phyloP scores from a whole-genome alignment of 164 flowering plant species.

The Hamamelis virginiana region DNA sequence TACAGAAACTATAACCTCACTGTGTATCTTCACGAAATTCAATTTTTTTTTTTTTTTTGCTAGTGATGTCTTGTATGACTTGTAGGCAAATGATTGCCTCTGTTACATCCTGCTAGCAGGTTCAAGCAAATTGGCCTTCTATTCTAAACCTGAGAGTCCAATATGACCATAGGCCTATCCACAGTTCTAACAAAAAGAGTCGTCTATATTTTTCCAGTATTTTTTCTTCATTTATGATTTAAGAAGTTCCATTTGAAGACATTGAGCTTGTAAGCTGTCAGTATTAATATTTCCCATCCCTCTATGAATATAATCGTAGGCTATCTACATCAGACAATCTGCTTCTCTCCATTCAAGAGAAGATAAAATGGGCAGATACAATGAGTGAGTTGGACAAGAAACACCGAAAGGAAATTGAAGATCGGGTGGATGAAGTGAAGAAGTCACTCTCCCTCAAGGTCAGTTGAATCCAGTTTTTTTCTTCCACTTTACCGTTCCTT shows the following conservation, averaged over 20 bases:
- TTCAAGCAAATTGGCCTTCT: neutral
- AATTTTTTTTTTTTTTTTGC: neutral
- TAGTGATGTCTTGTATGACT: neutral
- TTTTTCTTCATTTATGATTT: neutral
- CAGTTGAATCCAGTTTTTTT: conserved; percentile 38
- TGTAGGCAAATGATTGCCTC: neutral
- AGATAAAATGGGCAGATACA: conserved; percentile 93
- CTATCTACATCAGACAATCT: conserved; percentile 79
- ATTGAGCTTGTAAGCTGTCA: neutral
- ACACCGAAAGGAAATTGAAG: conserved; percentile 77
- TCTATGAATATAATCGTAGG: conserved; percentile 39
- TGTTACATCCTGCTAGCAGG: neutral
- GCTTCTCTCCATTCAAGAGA: conserved; percentile 83
- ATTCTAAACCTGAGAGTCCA: neutral
- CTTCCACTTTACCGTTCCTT: neutral
- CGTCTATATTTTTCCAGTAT: too few species aligned
- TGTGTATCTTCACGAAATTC: neutral
- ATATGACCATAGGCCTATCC: neutral
- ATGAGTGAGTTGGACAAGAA: conserved; percentile 80
- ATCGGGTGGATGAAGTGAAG: conserved; percentile 73
- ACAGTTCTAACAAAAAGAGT: too few species aligned
- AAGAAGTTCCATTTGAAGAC: neutral
- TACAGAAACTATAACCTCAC: neutral
- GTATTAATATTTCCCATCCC: neutral
- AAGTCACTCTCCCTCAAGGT: conserved; percentile 77